phyloP scores from a whole-genome alignment of 2,329 filamentous ascomycete genomes.

The Alternaria consortialis region DNA sequence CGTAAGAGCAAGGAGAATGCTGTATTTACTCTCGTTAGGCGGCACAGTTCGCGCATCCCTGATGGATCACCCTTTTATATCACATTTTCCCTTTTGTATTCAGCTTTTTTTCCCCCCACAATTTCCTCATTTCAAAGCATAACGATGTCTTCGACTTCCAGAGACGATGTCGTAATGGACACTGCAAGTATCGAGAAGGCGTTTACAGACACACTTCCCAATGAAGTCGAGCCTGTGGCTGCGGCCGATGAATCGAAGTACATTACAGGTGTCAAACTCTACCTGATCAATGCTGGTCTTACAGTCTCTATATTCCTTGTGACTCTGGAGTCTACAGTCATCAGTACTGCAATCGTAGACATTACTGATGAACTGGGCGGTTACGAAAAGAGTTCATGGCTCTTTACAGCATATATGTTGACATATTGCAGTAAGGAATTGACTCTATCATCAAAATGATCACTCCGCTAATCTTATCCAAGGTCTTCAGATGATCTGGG shows the following conservation, averaged over 20 bases:
- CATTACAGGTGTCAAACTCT: conserved; percentile 9
- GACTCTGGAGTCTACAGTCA: conserved; percentile 47
- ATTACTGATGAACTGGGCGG: conserved; percentile 48
- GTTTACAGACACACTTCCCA: neutral
- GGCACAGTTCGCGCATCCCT: neutral
- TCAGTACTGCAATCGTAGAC: conserved; percentile 47
- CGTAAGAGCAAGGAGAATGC: neutral
- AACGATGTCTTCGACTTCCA: neutral
- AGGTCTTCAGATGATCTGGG: conserved; percentile 9
- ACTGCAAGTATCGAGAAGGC: neutral
- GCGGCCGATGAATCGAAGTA: neutral
- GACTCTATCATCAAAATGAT: neutral
- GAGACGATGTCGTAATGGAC: neutral
- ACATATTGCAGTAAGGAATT: conserved; percentile 44
- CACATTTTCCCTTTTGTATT: neutral
- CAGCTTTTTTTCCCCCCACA: neutral
- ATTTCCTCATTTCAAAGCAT: neutral
- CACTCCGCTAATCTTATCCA: neutral
- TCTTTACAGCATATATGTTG: conserved; percentile 47
- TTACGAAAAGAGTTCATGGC: conserved; percentile 48
- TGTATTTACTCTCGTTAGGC: neutral
- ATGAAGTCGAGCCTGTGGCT: neutral
- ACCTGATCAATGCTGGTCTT: conserved; percentile 5
- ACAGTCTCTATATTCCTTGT: conserved; percentile 7
- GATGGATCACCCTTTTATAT: neutral